Conservation (phyloP, 2,329 filamentous ascomycete genomes). For the Ascomycota sp. region DNA sequence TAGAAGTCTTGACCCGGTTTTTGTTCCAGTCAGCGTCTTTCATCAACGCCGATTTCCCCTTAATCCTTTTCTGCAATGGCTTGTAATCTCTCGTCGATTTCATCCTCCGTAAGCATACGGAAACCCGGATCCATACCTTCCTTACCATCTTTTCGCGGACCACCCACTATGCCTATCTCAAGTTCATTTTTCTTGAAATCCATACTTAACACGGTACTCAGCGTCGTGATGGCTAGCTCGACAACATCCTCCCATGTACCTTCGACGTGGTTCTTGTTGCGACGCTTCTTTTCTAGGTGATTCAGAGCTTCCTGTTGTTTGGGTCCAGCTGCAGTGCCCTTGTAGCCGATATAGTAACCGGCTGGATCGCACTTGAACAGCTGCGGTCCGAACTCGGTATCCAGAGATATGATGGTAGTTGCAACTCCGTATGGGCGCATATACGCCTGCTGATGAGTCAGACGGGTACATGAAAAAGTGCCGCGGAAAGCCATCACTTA, state of each 20-base stretch:
- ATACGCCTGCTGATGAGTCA: conserved; percentile 40
- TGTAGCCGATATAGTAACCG: conserved; percentile 96
- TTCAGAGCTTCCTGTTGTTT: conserved; percentile 99
- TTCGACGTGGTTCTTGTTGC: conserved; percentile 90
- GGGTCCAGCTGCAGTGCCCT: conserved; percentile 87
- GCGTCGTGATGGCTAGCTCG: conserved; percentile 81
- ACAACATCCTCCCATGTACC: conserved; percentile 95
- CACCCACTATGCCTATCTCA: conserved; percentile 92
- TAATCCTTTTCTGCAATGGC: conserved; percentile 98
- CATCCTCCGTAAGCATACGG: conserved; percentile 80
- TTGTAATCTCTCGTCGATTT: conserved; percentile 96
- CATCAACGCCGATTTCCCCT: no score
- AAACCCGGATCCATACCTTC: conserved; percentile 65
- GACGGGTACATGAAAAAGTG: not conserved
- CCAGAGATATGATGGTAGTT: conserved; percentile 83
- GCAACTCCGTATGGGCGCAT: conserved; percentile 96
- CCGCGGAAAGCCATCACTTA: conserved; percentile 19
- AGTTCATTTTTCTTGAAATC: conserved; percentile 99
- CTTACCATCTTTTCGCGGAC: conserved; percentile 61
- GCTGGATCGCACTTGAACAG: conserved; percentile 97
- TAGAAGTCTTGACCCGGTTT: no score
- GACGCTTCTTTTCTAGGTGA: conserved; percentile 97
- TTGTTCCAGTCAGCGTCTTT: no score
- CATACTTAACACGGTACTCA: conserved; percentile 92
- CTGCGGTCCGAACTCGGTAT: conserved; percentile 80